A percentile compares a stretch with the other conserved stretches of the same genome.
These are phyloP conservation scores for Fusarium pseudograminearum DNA, from an alignment of 2,329 filamentous ascomycete genomes.

Conservation along the genomic window DNA sequence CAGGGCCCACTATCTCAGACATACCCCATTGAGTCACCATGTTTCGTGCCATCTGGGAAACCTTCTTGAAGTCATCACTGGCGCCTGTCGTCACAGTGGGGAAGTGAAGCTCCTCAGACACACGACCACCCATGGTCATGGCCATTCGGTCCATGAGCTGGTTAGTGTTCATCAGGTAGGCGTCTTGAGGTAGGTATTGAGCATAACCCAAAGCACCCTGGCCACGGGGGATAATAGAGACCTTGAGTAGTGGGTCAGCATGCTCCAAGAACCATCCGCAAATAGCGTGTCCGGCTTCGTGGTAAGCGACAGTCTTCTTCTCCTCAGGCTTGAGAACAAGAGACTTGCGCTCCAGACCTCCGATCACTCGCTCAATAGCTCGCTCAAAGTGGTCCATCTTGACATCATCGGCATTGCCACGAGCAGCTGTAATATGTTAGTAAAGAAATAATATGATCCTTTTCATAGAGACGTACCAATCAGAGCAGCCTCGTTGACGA, in stretches of 20 bases:
- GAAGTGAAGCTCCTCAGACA: slow-evolving; percentile 97
- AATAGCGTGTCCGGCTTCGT: slow-evolving; percentile 97
- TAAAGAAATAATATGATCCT: slow-evolving; percentile 47
- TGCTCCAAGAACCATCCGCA: slow-evolving; percentile 98
- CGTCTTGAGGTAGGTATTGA: slow-evolving; percentile 94
- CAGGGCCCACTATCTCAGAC: slow-evolving; percentile 91
- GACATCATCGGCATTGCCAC: slow-evolving; percentile 82
- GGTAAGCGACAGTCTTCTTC: slow-evolving; percentile 96
- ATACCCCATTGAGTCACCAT: slow-evolving; percentile 99
- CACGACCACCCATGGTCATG: slow-evolving; percentile 96
- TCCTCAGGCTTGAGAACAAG: slow-evolving; percentile 92
- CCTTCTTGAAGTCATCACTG: slow-evolving; percentile 98
- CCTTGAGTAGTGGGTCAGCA: slow-evolving; percentile 97
- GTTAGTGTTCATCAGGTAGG: slow-evolving; percentile 94
- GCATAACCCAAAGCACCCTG: slow-evolving; percentile 95
- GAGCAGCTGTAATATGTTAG: slow-evolving; percentile 72
- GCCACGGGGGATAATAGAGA: slow-evolving; percentile 97
- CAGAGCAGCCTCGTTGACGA: slow-evolving; percentile 95
- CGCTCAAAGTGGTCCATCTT: slow-evolving; percentile 94
- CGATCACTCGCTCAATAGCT: slow-evolving; percentile 96
- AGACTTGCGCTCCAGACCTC: slow-evolving; percentile 96
- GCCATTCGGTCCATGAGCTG: slow-evolving; percentile 99
- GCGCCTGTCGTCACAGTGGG: slow-evolving; percentile 95
- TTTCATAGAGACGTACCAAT: slow-evolving; percentile 75
- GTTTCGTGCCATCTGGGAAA: slow-evolving; percentile 91